Conservation (phyloP, 495 filamentous ascomycete species). For the Letharia lupina region DNA sequence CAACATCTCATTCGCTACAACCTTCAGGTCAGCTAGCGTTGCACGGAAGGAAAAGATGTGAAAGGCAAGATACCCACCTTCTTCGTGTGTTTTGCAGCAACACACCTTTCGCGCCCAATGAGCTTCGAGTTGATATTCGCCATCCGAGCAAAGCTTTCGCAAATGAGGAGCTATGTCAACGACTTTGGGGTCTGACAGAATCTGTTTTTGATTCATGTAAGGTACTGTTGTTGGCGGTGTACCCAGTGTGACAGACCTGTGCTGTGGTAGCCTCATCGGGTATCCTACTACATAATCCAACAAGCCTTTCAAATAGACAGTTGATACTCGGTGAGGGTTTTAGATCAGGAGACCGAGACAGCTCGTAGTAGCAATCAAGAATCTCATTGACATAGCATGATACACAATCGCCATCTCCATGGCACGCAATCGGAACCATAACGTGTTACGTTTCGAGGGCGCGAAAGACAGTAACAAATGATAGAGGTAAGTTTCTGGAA, state of each 20-base stretch:
- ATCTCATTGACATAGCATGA: slow-evolving; percentile 14
- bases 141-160: slow-evolving; percentile 30
- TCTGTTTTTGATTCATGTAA: slow-evolving; percentile 12
- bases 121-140: slow-evolving; percentile 35
- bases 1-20: slow-evolving; percentile 23
- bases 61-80: slow-evolving; percentile 15
- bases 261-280: slow-evolving; percentile 12
- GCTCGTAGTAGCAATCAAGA: slow-evolving; percentile 14
- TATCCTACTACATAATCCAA: slow-evolving; percentile 29
- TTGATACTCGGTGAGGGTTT: slow-evolving; percentile 32
- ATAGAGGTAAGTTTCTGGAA: neutral
- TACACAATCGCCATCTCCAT: slow-evolving; percentile 1
- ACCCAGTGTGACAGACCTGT: slow-evolving; percentile 14
- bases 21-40: neutral
- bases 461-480: neutral
- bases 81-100: slow-evolving; percentile 6
- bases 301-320: slow-evolving; percentile 30
- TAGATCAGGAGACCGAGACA: slow-evolving; percentile 14
- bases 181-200: slow-evolving; percentile 27
- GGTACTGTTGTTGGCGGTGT: neutral
- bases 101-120: slow-evolving; percentile 32
- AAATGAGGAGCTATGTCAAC: slow-evolving; percentile 27
- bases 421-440: neutral
- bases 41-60: neutral
- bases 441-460: neutral